phyloP scores from a whole-genome alignment of 306 rosid genomes.

The Malus orientalis region DNA sequence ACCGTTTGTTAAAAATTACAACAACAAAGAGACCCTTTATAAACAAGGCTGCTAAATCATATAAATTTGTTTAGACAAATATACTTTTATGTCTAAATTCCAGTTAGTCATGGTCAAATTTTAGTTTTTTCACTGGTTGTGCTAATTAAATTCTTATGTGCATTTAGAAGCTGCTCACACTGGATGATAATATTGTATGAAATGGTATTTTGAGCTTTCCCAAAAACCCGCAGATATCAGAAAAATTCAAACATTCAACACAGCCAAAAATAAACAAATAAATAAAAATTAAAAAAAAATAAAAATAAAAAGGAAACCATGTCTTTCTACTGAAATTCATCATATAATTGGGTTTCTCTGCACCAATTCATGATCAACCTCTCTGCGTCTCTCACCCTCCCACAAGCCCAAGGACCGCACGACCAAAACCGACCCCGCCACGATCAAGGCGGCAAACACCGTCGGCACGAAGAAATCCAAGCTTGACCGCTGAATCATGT shows the following conservation, averaged over 20 bases:
- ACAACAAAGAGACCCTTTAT: too few relatives aligned
- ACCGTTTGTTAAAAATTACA: too few relatives aligned
- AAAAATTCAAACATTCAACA: background rate
- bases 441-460: conserved; percentile 57
- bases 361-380: background rate
- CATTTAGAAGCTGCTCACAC: background rate
- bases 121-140: background rate
- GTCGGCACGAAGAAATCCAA: conserved; percentile 69
- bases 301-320: too few relatives aligned
- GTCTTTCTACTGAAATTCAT: too few relatives aligned
- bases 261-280: too few relatives aligned
- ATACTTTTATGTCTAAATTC: background rate
- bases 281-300: too few relatives aligned
- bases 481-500: conserved; percentile 33
- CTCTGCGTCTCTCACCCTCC: background rate
- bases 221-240: background rate
- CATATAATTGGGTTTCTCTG: too few relatives aligned
- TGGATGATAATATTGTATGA: background rate
- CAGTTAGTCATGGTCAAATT: background rate
- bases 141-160: background rate
- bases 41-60: too few relatives aligned
- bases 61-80: too few relatives aligned
- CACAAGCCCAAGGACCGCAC: conserved; percentile 34
- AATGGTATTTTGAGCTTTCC: background rate
- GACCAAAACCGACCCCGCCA: conserved; percentile 46